Evolutionary conservation across 768 basidiomycete species (phyloP), one percentile per base, ranked within the genome.

Genomic region (Xerocomellus amylosporus): DNA sequence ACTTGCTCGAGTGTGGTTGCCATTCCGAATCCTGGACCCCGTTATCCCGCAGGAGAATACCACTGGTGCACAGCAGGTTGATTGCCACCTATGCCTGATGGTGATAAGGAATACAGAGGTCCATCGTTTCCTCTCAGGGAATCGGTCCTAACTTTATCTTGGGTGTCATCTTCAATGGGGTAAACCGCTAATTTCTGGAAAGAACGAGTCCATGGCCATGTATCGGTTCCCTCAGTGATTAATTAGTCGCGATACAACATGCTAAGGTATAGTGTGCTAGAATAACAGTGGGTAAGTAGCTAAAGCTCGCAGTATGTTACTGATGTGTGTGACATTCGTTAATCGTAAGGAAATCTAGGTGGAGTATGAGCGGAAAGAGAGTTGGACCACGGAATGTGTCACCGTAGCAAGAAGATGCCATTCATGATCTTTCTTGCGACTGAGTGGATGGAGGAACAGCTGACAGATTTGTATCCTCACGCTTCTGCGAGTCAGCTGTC

Each of bases 1-100:
- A 93, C 57, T 67, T 85, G 82, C 61, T 89, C 82, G 60, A 94
- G 81, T 33, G 65, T 62, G 24, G 33, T 8, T 39, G 62, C 48
- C 62, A 70, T 64, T 43, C 30, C 17, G 24, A 30, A 33, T 26
- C 34, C 28, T 39, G 19, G 22, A 13, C 5, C 55, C n/a, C 33
- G n/a, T 38, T 24, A 19, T 46, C 30, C 30, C 30, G 8, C n/a
- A 54, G 15, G 39, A 30, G 26, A 28, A 15, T 31, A 24, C 19
- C 8, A 33, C 31, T 31, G 24, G 30, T 42, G 44, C n/a, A 44
- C 28, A 38, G 37, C 19, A 33, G 26, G 24, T 24, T 37, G 44
- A 49, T 14, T 37, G 22, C 3, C 20, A 36, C 40, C 19, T 37
- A 20, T 39, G 8, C 15, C 44, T 41, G 56, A 44, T 44, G 26